phyloP scores from a whole-genome alignment of 176 grass and related monocot species.

The Thalia dealbata region DNA sequence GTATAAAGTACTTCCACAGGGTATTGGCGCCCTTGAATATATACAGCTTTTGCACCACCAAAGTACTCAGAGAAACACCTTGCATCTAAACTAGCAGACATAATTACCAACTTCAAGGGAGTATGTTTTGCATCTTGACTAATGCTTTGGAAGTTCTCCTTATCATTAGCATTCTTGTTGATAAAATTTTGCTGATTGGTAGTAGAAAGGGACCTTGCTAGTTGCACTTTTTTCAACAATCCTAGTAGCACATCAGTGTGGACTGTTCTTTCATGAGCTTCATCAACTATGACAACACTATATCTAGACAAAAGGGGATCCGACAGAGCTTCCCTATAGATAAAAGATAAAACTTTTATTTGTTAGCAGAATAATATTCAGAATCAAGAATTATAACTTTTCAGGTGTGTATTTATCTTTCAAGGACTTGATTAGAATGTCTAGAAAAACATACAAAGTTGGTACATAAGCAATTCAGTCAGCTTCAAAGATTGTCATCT shows the following conservation, averaged over 20 bases:
- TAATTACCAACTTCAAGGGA: constrained; percentile 80
- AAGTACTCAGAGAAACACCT: constrained; percentile 93
- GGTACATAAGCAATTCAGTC: too few species aligned
- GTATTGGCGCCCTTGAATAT: constrained; percentile 84
- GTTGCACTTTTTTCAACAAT: constrained; percentile 84
- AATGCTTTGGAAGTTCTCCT: constrained; percentile 25
- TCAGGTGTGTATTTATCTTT: neutral
- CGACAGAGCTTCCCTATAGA: constrained; percentile 75
- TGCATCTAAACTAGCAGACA: constrained; percentile 88
- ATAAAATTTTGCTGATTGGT: constrained; percentile 10
- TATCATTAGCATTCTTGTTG: constrained; percentile 19
- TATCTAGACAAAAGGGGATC: constrained; percentile 77
- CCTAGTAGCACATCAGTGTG: constrained; percentile 81
- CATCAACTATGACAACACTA: constrained; percentile 82
- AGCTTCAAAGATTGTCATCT: too few species aligned
- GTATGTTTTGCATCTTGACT: constrained; percentile 36
- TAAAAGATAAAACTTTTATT: neutral
- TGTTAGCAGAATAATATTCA: neutral
- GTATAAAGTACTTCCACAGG: constrained; percentile 67
- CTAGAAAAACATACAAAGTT: neutral
- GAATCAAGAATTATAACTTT: neutral
- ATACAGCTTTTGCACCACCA: constrained; percentile 70
- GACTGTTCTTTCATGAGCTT: constrained; percentile 92
- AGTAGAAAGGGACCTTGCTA: constrained; percentile 30
- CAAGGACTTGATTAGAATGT: neutral